A percentile compares a stretch with the other conserved stretches of the same genome.
These are phyloP conservation scores for Nidularia pulvinata DNA, from an alignment of 768 basidiomycete genomes.

Conservation along the genomic window DNA sequence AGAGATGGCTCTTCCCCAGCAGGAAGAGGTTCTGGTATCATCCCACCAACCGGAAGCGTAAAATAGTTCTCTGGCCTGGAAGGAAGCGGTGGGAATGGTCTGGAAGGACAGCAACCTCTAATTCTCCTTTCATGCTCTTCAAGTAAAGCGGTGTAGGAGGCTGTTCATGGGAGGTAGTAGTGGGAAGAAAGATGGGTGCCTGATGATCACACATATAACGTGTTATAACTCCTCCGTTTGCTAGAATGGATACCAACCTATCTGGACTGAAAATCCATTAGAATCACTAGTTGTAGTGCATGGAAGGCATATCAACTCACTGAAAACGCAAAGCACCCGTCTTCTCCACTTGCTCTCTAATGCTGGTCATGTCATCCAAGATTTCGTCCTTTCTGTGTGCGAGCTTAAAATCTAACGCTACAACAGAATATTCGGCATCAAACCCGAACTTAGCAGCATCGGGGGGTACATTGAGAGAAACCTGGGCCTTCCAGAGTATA, in stretches of 20 bases:
- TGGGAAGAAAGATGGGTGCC: constrained; percentile 2
- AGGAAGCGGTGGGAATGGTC: constrained; percentile 53
- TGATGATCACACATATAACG: constrained; percentile 2
- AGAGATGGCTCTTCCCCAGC: too few species aligned
- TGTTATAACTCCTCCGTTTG: not conserved
- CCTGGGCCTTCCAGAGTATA: constrained; percentile 18
- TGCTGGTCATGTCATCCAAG: constrained; percentile 18
- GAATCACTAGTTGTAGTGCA: not conserved
- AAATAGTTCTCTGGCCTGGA: constrained; percentile 52
- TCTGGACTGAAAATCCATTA: not conserved
- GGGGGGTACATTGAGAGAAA: not conserved
- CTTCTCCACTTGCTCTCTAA: constrained; percentile 30
- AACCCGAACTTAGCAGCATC: constrained; percentile 36
- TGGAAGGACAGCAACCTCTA: constrained; percentile 50
- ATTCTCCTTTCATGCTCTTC: constrained; percentile 51
- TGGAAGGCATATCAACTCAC: constrained; percentile 11
- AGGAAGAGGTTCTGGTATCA: constrained; percentile 12
- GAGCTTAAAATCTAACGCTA: constrained; percentile 37
- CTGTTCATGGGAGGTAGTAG: constrained; percentile 5
- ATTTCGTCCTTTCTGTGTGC: constrained; percentile 25
- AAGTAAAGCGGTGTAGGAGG: constrained; percentile 9
- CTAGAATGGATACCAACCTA: not conserved
- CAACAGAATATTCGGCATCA: constrained; percentile 49
- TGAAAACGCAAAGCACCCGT: constrained; percentile 32
- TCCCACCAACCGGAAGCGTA: constrained; percentile 53